Conservation (phyloP, 208 protist genomes). For the Tritrichomonas musculus region DNA sequence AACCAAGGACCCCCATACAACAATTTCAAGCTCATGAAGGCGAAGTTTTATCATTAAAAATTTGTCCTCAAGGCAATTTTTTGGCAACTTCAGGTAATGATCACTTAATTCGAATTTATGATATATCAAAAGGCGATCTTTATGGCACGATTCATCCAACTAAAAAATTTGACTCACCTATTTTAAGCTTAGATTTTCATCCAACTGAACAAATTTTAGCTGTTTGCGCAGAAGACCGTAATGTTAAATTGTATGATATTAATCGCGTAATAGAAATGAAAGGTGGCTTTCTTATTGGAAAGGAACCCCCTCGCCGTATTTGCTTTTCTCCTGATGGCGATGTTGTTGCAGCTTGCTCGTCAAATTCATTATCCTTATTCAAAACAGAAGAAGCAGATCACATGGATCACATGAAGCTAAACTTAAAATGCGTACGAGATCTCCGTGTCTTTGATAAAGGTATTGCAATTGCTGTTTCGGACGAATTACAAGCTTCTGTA, state of each 20-base stretch:
- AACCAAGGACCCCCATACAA: neutral
- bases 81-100: neutral
- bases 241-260: neutral
- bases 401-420: no score
- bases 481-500: no score
- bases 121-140: neutral
- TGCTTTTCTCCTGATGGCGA: neutral
- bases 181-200: neutral
- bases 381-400: no score
- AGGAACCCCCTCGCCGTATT: neutral
- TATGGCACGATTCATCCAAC: neutral
- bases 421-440: no score
- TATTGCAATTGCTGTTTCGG: no score
- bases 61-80: neutral
- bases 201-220: neutral
- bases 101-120: neutral
- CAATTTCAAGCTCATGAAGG: neutral
- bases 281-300: neutral
- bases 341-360: neutral
- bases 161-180: neutral
- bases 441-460: no score
- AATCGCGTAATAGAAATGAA: neutral
- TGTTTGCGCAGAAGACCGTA: neutral
- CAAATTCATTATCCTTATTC: neutral
- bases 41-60: neutral